A percentile compares a stretch with the other conserved stretches of the same genome.
phyloP scores from a whole-genome alignment of 2,329 filamentous ascomycete genomes.

The Arthrobotrys entomopaga region DNA sequence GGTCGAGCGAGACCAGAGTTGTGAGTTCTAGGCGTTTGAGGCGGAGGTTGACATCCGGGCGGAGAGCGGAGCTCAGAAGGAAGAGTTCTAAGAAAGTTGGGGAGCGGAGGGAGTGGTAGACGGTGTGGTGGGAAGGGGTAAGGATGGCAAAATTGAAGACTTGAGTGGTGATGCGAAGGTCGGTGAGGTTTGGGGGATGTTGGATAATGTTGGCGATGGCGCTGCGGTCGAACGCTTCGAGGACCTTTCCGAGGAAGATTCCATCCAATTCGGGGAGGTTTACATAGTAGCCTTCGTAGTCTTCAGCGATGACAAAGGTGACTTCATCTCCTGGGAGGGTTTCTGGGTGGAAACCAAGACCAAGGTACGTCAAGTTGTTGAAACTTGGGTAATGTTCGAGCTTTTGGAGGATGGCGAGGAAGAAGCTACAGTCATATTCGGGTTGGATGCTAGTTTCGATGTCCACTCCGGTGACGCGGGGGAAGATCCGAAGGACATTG shows the following conservation, averaged over 20 bases:
- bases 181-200: slow-evolving; percentile 4
- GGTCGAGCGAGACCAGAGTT: background rate
- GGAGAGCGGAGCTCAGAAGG: slow-evolving; percentile 7
- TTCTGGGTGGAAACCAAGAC: background rate
- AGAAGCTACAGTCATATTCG: slow-evolving; percentile 9
- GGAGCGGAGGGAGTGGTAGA: background rate
- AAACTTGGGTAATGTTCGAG: background rate
- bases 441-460: background rate
- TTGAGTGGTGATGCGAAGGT: background rate
- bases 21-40: background rate
- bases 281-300: slow-evolving; percentile 9
- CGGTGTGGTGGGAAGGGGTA: background rate
- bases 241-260: slow-evolving; percentile 2
- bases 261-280: background rate
- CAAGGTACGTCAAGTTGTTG: background rate
- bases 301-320: background rate
- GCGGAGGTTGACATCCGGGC: background rate
- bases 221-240: background rate
- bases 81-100: slow-evolving; percentile 3
- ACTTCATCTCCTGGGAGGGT: background rate
- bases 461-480: background rate
- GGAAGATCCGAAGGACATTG: background rate
- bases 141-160: background rate
- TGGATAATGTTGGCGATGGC: background rate
- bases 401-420: background rate